Percentiles rank a stretch among this genome's conserved stretches.
phyloP scores from a whole-genome alignment of 164 flowering plant species.

The Magnolia sinica region DNA sequence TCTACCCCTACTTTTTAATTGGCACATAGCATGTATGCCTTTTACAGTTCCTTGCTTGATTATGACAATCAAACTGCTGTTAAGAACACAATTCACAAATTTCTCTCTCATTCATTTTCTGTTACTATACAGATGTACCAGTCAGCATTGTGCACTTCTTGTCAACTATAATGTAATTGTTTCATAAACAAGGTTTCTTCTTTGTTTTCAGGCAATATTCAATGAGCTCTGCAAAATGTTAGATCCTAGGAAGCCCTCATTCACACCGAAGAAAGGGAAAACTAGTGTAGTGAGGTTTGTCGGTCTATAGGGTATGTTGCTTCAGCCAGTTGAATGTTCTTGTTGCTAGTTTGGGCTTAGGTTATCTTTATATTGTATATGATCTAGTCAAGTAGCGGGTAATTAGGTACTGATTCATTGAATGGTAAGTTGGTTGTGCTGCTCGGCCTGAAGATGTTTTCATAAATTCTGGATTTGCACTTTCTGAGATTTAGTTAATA shows the following conservation, averaged over 20 bases:
- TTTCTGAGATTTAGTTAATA: not conserved
- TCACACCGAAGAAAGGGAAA: constrained; percentile 80
- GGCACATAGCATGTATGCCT: no score
- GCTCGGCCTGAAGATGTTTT: not conserved
- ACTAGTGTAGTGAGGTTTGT: constrained; percentile 90
- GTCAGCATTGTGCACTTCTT: not conserved
- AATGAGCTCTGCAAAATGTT: constrained; percentile 88
- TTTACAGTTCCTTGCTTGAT: not conserved
- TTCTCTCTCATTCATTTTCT: not conserved
- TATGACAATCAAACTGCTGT: not conserved
- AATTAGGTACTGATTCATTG: not conserved
- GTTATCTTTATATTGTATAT: not conserved
- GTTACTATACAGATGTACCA: not conserved
- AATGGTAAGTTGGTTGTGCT: not conserved
- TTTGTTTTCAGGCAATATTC: constrained; percentile 67
- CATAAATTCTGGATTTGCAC: not conserved
- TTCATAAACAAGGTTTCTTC: not conserved
- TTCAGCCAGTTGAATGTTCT: not conserved
- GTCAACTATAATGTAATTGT: not conserved
- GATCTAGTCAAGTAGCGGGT: not conserved
- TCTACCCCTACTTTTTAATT: no score
- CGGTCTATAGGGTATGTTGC: constrained; percentile 73
- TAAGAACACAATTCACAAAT: not conserved
- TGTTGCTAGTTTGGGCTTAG: not conserved
- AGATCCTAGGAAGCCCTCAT: constrained; percentile 95